Base-by-base conservation (phyloP, 192 early-diverging fungal genomes). In the Rhizophagus sp. region DNA sequence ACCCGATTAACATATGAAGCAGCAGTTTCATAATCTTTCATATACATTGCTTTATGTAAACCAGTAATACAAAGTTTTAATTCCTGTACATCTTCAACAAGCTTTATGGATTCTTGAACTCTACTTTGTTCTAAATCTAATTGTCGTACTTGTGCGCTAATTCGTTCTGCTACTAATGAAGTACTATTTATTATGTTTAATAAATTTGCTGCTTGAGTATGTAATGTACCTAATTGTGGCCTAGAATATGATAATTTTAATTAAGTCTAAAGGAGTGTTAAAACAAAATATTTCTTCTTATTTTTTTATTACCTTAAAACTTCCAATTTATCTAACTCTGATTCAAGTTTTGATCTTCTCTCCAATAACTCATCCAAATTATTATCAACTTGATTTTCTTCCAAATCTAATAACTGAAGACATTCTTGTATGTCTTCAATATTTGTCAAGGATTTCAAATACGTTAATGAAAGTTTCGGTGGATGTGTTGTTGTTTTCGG, bases 111-210 rank as follows among this genome's bases (percentile, higher is more conserved):
- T 79, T 88, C 82, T 81, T 91, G 91, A 11, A 96, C 92, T 41
- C 91, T 86, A 22, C 90, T 90, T 81, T 94, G 89, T 78, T 96
- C 95, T 72, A 90, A 84, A 84, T 98, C 96, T 47, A 98, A 82
- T 78, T 92, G 90, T 30, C 96, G 85, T 67, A 98, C 95, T 81
- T 94, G 94, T 25, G 87, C 92, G 80, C 93, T 95, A 73, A 98
- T 96, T 9, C 87, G 88, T 50, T 95, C 94, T 0, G 96, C 96
- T 76, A 95, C 87, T 12, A 83, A 81, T 0, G 95, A 89, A 3
- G 94, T 95, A 33, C 86, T 87, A 52, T 86, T 84, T 39, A 95
- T 88, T 27, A 92, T 85, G 41, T 83, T 85, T 61, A 88, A 83
- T 50, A 91, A 78, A 36, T 76, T 70, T 44, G 83, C 85, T 17